These are phyloP conservation scores for Lactifluus rugatus DNA, from an alignment of 768 basidiomycete genomes.

Conservation along the genomic window DNA sequence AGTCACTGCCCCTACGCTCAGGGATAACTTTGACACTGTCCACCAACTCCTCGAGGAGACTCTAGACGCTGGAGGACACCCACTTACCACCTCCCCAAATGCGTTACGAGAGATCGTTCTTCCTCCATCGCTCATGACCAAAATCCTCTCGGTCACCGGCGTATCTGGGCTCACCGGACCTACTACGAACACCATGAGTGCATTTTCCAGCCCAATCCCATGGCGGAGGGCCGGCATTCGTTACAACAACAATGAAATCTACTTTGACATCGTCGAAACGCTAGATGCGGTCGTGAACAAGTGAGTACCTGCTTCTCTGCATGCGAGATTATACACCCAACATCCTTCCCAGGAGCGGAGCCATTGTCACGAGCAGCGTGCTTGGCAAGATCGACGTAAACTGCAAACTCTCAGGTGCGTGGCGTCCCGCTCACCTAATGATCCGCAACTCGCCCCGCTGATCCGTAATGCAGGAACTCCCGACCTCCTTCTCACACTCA, in stretches of 20 bases:
- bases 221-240: conserved; percentile 82
- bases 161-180: conserved; percentile 32
- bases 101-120: conserved; percentile 89
- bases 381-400: conserved; percentile 75
- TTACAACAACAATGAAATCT: conserved; percentile 84
- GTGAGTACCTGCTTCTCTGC: conserved; percentile 33
- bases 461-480: conserved; percentile 53
- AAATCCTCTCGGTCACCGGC: conserved; percentile 41
- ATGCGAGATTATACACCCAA: too few relatives aligned
- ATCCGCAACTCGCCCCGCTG: too few relatives aligned
- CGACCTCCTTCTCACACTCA: conserved; percentile 69
- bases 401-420: conserved; percentile 65
- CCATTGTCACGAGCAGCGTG: conserved; percentile 53
- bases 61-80: conserved; percentile 87
- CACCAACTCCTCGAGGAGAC: conserved; percentile 97
- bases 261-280: conserved; percentile 84
- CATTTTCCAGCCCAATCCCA: conserved; percentile 84
- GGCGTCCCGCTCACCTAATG: not conserved
- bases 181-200: conserved; percentile 24
- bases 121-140: conserved; percentile 69
- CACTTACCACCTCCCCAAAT: conserved; percentile 83
- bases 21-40: conserved; percentile 90
- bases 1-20: conserved; percentile 68
- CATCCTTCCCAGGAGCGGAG: conserved; percentile 46
- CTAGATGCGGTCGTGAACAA: conserved; percentile 70